Evolutionary conservation across 768 basidiomycete genomes (phyloP).

Genomic region (Leccinum disarticulatum): DNA sequence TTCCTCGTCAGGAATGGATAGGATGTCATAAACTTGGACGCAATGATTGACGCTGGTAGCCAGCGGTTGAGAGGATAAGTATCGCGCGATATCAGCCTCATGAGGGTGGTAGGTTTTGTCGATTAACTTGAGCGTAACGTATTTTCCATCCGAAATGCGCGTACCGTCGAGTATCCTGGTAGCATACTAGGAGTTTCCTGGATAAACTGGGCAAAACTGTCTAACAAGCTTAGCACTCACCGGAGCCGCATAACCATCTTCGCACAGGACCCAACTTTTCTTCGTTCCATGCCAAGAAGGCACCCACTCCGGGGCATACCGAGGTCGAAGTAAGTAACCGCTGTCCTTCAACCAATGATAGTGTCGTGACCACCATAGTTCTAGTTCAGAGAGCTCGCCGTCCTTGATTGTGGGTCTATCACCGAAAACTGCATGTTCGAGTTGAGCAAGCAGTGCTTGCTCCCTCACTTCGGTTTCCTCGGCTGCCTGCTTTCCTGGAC

Average conservation of each 20-base stretch:
- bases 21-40: slow-evolving; percentile 30
- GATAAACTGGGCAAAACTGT: no score
- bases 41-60: slow-evolving; percentile 32
- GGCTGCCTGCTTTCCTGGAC: background rate
- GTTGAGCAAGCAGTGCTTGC: background rate
- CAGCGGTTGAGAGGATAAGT: slow-evolving; percentile 9
- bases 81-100: slow-evolving; percentile 33
- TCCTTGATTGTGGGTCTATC: background rate
- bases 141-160: slow-evolving; percentile 26
- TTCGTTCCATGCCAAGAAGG: slow-evolving; percentile 20
- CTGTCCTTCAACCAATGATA: slow-evolving; percentile 13
- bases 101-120: slow-evolving; percentile 15
- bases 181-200: no score
- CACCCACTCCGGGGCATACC: slow-evolving; percentile 21
- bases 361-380: slow-evolving; percentile 17
- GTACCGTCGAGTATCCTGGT: slow-evolving; percentile 30
- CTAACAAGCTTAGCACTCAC: slow-evolving; percentile 1
- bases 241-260: slow-evolving; percentile 1
- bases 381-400: slow-evolving; percentile 5
- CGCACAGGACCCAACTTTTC: background rate
- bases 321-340: slow-evolving; percentile 20
- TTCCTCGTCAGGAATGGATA: slow-evolving; percentile 12
- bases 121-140: slow-evolving; percentile 34
- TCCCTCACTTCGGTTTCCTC: background rate
- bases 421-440: slow-evolving; percentile 1